Percentiles rank a stretch among this genome's conserved stretches.
Conservation (phyloP, 2,329 filamentous ascomycete species). For the Tolypocladium capitatum region DNA sequence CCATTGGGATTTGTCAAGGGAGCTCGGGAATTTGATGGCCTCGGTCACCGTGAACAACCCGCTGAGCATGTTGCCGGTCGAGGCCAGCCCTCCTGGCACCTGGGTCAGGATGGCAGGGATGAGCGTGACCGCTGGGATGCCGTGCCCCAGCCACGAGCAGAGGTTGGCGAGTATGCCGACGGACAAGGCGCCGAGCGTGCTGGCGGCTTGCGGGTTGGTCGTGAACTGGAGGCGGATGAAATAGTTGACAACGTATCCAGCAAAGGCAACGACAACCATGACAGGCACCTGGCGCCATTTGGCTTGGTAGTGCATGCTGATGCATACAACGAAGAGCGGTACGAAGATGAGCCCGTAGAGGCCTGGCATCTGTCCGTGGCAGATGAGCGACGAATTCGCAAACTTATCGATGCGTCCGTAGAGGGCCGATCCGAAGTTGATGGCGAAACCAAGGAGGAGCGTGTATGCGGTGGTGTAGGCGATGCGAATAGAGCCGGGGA, state of each 20-base stretch:
- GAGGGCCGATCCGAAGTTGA: conserved; percentile 52
- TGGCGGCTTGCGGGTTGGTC: conserved; percentile 61
- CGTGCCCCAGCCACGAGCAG: conserved; percentile 49
- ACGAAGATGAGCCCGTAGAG: conserved; percentile 56
- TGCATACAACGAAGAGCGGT: conserved; percentile 56
- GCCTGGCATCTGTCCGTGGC: conserved; percentile 28
- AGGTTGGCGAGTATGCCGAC: conserved; percentile 68
- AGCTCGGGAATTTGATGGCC: no score
- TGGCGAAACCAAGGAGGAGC: conserved; percentile 58
- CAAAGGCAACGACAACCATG: conserved; percentile 61
- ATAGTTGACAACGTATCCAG: conserved; percentile 65
- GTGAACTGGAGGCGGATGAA: conserved; percentile 54
- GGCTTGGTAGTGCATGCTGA: conserved; percentile 67
- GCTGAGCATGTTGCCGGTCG: conserved; percentile 31
- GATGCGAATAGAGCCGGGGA: conserved; percentile 60
- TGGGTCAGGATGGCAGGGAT: conserved; percentile 36
- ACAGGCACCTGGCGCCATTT: conserved; percentile 70
- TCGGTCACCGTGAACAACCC: conserved; percentile 30
- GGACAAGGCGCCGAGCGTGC: conserved; percentile 61
- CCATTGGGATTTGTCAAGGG: no score
- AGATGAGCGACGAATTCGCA: conserved; percentile 31
- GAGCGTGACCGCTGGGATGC: conserved; percentile 33
- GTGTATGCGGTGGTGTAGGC: conserved; percentile 66
- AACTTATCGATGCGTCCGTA: conserved; percentile 47
- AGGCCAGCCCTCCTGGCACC: conserved; percentile 33